These are phyloP conservation scores for Gaultheria prostrata DNA, from an alignment of 148 eudicot genomes.

Conservation along the genomic window DNA sequence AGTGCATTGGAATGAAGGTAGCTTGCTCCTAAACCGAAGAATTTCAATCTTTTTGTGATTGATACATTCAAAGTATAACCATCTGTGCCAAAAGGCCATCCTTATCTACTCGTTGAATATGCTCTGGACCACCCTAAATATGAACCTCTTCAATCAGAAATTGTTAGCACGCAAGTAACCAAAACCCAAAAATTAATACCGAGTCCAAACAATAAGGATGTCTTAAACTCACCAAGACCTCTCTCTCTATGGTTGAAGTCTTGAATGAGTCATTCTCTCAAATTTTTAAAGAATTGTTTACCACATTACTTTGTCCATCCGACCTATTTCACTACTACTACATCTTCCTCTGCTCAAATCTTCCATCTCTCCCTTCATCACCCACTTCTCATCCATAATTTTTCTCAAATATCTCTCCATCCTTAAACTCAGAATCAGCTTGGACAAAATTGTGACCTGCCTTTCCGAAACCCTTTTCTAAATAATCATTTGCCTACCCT, in stretches of 20 bases:
- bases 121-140: background rate
- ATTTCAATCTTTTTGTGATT: too few species aligned
- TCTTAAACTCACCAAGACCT: background rate
- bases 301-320: conserved; percentile 4
- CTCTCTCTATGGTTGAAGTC: background rate
- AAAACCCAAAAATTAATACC: background rate
- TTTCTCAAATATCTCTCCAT: conserved; percentile 5
- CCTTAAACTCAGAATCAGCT: background rate
- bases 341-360: conserved; percentile 3
- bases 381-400: conserved; percentile 5
- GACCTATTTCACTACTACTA: background rate
- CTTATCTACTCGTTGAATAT: too few species aligned
- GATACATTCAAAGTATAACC: too few species aligned
- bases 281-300: background rate
- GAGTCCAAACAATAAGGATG: background rate
- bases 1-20: too few species aligned
- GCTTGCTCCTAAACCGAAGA: too few species aligned
- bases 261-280: conserved; percentile 7
- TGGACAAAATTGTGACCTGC: background rate
- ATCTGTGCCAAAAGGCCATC: too few species aligned
- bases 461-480: background rate
- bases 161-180: background rate
- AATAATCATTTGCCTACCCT: conserved; percentile 1
- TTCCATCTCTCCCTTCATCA: conserved; percentile 8
- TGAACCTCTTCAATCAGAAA: background rate